A percentile compares a stretch with the other conserved stretches of the same genome.
phyloP scores from a whole-genome alignment of 148 eudicot species.

The Silene latifolia region DNA sequence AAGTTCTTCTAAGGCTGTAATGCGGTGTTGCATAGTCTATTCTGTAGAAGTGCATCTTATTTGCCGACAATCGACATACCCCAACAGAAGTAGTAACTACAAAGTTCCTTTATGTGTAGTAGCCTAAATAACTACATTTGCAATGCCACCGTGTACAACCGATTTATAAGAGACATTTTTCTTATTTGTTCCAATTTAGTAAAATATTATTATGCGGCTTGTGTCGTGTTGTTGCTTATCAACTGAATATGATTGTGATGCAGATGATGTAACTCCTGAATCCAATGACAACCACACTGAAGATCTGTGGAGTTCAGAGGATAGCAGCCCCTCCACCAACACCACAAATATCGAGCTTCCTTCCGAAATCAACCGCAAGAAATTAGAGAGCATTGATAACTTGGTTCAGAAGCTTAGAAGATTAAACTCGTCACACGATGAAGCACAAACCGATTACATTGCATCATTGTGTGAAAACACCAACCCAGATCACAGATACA shows the following conservation, averaged over 20 bases:
- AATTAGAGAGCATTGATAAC: slow-evolving; percentile 67
- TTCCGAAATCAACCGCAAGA: slow-evolving; percentile 55
- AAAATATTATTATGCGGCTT: background rate
- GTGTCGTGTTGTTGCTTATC: background rate
- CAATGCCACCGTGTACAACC: too few relatives aligned
- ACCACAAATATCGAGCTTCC: slow-evolving; percentile 27
- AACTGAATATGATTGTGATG: background rate
- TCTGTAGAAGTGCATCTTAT: too few relatives aligned
- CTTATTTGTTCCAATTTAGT: background rate
- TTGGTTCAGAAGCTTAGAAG: slow-evolving; percentile 79
- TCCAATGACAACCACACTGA: slow-evolving; percentile 21
- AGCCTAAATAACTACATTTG: too few relatives aligned
- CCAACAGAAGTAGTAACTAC: too few relatives aligned
- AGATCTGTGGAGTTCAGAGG: slow-evolving; percentile 31
- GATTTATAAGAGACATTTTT: background rate
- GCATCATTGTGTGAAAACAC: slow-evolving; percentile 83
- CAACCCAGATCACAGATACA: slow-evolving; percentile 75
- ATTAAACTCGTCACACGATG: slow-evolving; percentile 74
- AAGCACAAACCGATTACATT: slow-evolving; percentile 73
- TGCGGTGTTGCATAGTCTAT: too few relatives aligned
- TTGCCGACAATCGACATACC: too few relatives aligned
- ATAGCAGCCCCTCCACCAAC: slow-evolving; percentile 22
- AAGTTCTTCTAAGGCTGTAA: too few relatives aligned
- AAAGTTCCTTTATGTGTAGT: too few relatives aligned
- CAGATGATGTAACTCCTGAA: slow-evolving; percentile 34